Evolutionary conservation across 2,329 filamentous ascomycete species (phyloP).

Genomic region (Scorias spongiosa): DNA sequence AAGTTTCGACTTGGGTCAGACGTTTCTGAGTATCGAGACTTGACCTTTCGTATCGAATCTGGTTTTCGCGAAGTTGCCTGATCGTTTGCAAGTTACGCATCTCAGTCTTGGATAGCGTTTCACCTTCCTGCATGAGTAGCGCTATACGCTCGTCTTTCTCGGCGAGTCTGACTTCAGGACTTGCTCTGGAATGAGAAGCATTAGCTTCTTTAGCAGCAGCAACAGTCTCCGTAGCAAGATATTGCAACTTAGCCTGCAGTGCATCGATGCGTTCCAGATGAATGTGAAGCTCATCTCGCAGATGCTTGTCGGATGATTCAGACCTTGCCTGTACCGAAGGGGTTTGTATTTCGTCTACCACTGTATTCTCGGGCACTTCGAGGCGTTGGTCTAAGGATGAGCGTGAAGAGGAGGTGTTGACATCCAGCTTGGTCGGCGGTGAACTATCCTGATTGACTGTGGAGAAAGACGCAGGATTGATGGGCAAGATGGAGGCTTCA

Average conservation of each 20-base stretch:
- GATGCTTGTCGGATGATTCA: conserved; percentile 38
- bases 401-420: conserved; percentile 3
- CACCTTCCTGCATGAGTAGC: conserved; percentile 79
- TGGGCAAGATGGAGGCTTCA: conserved; percentile 16
- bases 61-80: conserved; percentile 54
- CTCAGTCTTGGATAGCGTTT: conserved; percentile 72
- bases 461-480: conserved; percentile 12
- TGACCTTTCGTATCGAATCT: conserved; percentile 36
- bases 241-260: conserved; percentile 78
- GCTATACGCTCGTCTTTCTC: conserved; percentile 88
- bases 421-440: conserved; percentile 4
- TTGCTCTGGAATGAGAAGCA: conserved; percentile 45
- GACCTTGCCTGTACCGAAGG: conserved; percentile 35
- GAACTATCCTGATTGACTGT: conserved; percentile 8
- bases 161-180: conserved; percentile 60
- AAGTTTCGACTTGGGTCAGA: conserved; percentile 50
- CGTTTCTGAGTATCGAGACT: conserved; percentile 41
- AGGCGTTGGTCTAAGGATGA: conserved; percentile 14
- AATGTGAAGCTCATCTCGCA: conserved; percentile 68
- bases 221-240: conserved; percentile 65
- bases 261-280: conserved; percentile 86
- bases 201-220: conserved; percentile 58
- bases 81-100: conserved; percentile 70
- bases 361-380: conserved; percentile 6
- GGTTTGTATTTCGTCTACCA: conserved; percentile 30